phyloP scores from a whole-genome alignment of 192 early-diverging fungal species.

The Entomortierella parvispora region DNA sequence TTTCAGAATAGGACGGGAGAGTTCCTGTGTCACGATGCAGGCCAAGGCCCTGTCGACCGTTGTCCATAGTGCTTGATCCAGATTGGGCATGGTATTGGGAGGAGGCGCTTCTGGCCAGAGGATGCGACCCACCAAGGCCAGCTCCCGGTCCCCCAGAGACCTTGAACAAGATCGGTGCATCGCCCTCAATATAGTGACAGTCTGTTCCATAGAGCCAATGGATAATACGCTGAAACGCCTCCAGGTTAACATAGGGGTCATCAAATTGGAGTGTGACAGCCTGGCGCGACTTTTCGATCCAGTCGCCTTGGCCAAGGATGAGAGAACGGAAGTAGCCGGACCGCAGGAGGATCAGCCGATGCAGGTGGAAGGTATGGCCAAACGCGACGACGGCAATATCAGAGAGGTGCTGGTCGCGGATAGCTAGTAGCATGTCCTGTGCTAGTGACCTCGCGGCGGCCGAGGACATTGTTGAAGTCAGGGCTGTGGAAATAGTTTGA shows the following conservation, averaged over 20 bases:
- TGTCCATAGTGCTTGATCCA: background rate
- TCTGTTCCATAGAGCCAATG: slow-evolving; percentile 54
- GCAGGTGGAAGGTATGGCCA: slow-evolving; percentile 43
- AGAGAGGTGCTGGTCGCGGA: slow-evolving; percentile 46
- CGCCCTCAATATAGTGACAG: slow-evolving; percentile 38
- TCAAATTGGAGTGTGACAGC: slow-evolving; percentile 36
- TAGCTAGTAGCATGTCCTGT: slow-evolving; percentile 48
- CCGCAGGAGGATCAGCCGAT: slow-evolving; percentile 45
- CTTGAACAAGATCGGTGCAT: slow-evolving; percentile 28
- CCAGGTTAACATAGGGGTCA: slow-evolving; percentile 34
- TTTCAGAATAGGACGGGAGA: slow-evolving; percentile 1
- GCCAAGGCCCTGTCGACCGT: slow-evolving; percentile 27
- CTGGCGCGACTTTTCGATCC: slow-evolving; percentile 48
- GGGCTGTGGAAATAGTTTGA: background rate
- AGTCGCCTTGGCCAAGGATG: slow-evolving; percentile 47
- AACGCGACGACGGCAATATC: slow-evolving; percentile 49
- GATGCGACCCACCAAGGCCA: background rate
- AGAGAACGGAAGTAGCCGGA: slow-evolving; percentile 44
- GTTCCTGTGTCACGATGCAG: slow-evolving; percentile 8
- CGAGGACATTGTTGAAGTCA: slow-evolving; percentile 12
- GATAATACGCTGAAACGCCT: slow-evolving; percentile 49
- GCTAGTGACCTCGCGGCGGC: slow-evolving; percentile 45
- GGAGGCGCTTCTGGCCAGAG: slow-evolving; percentile 9
- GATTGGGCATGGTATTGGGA: slow-evolving; percentile 3
- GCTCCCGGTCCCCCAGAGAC: background rate